Conservation (phyloP, 1,284 basidiomycete genomes). For the Apiotrichum gracile region DNA sequence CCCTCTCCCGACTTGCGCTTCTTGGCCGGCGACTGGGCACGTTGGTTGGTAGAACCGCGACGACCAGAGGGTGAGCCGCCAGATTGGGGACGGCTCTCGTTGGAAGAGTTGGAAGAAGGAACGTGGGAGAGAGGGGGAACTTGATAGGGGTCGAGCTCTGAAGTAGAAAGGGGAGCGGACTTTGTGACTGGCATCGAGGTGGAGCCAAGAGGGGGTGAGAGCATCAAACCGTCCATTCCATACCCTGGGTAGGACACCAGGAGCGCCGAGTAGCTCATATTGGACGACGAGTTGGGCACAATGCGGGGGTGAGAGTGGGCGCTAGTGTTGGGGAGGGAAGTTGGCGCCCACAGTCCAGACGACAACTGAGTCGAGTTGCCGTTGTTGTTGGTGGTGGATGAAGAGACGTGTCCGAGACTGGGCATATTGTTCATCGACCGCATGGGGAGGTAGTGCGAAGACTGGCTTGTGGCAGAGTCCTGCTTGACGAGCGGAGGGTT, state of each 20-base stretch:
- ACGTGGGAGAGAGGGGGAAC: neutral
- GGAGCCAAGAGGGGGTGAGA: neutral
- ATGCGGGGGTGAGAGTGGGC: neutral
- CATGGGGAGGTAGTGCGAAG: too few relatives aligned
- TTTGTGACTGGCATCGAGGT: neutral
- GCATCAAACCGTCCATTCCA: neutral
- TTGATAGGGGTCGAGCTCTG: neutral
- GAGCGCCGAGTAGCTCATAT: neutral
- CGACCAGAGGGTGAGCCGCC: neutral
- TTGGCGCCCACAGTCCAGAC: neutral
- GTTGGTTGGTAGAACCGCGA: neutral
- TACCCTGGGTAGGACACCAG: neutral
- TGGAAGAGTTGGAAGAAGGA: neutral
- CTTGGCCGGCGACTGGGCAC: neutral
- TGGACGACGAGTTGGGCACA: neutral
- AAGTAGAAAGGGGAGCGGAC: neutral
- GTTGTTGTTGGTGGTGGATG: neutral
- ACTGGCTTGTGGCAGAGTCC: too few relatives aligned
- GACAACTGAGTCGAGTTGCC: too few relatives aligned
- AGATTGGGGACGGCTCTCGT: neutral
- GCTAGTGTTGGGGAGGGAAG: neutral
- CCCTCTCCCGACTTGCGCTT: neutral
- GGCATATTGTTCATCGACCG: too few relatives aligned
- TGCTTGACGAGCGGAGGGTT: too few relatives aligned
- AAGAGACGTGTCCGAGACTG: too few relatives aligned